Conservation (phyloP, 805 yeast genomes). For the Myxozyma udenii region DNA sequence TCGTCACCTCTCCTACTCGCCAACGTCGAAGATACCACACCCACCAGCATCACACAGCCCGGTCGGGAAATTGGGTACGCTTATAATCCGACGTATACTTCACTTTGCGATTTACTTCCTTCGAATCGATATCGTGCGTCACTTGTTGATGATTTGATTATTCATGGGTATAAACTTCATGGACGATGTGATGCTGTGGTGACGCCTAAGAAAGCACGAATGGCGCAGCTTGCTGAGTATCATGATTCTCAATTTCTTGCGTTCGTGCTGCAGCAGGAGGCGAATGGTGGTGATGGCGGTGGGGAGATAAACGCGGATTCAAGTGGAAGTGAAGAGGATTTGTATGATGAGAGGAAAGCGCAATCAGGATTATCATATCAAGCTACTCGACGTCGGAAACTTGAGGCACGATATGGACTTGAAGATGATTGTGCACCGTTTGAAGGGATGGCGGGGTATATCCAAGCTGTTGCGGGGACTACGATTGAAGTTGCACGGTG, state of each 20-base stretch:
- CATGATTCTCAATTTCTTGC: constrained; percentile 50
- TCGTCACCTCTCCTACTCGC: background rate
- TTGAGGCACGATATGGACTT: constrained; percentile 45
- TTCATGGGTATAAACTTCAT: constrained; percentile 44
- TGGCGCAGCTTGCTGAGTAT: constrained; percentile 46
- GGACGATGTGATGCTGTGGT: constrained; percentile 35
- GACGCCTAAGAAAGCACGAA: constrained; percentile 35
- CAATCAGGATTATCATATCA: background rate
- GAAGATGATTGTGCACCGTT: constrained; percentile 64
- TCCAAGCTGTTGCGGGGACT: constrained; percentile 53
- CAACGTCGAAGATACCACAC: background rate
- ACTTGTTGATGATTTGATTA: constrained; percentile 44
- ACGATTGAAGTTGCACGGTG: constrained; percentile 51
- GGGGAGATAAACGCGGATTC: background rate
- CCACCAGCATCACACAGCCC: background rate
- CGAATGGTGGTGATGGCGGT: constrained; percentile 22
- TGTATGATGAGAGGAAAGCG: background rate
- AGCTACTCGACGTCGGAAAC: constrained; percentile 12
- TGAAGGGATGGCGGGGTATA: constrained; percentile 51
- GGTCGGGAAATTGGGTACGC: constrained; percentile 32
- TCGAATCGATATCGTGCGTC: constrained; percentile 53
- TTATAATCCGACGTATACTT: constrained; percentile 27
- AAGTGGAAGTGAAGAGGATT: constrained; percentile 2
- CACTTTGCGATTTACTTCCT: constrained; percentile 46
- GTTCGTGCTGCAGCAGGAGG: constrained; percentile 38